Evolutionary conservation across 2,329 filamentous ascomycete genomes (phyloP).

Genomic region (Pyrenochaeta sp.): DNA sequence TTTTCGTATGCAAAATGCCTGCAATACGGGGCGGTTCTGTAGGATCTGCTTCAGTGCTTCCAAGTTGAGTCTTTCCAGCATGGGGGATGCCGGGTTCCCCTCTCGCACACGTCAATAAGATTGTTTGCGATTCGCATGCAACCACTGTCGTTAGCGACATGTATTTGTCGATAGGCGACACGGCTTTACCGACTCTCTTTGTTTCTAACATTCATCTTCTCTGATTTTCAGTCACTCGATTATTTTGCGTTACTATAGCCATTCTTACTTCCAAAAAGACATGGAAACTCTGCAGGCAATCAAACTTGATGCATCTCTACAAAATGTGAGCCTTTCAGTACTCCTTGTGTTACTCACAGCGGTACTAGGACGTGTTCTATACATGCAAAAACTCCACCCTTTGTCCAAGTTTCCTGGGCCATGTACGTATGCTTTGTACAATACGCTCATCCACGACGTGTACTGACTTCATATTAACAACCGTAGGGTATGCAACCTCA

Average conservation of each 20-base stretch:
- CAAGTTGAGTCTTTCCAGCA: neutral
- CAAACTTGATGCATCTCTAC: neutral
- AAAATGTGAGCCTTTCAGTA: slow-evolving; percentile 6
- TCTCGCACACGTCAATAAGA: neutral
- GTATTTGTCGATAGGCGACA: neutral
- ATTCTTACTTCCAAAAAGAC: too few relatives aligned
- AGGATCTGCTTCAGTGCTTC: neutral
- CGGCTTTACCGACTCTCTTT: neutral
- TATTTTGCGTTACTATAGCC: neutral
- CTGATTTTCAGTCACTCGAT: neutral
- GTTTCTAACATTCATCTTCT: neutral
- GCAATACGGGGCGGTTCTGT: neutral
- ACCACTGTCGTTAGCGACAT: neutral
- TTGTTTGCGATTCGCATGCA: neutral
- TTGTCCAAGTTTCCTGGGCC: slow-evolving; percentile 55
- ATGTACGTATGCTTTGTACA: slow-evolving; percentile 12
- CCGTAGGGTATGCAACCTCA: slow-evolving; percentile 35
- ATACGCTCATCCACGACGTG: too few relatives aligned
- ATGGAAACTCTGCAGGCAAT: neutral
- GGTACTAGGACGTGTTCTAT: slow-evolving; percentile 34
- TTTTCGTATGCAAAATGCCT: neutral
- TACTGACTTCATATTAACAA: too few relatives aligned
- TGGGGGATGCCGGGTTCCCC: neutral
- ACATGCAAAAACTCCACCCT: slow-evolving; percentile 54
- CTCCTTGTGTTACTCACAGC: slow-evolving; percentile 11